Evolutionary conservation across 345 rosid genomes (phyloP), one percentile per base, ranked within the genome.

Genomic region (Lepidium sativum): DNA sequence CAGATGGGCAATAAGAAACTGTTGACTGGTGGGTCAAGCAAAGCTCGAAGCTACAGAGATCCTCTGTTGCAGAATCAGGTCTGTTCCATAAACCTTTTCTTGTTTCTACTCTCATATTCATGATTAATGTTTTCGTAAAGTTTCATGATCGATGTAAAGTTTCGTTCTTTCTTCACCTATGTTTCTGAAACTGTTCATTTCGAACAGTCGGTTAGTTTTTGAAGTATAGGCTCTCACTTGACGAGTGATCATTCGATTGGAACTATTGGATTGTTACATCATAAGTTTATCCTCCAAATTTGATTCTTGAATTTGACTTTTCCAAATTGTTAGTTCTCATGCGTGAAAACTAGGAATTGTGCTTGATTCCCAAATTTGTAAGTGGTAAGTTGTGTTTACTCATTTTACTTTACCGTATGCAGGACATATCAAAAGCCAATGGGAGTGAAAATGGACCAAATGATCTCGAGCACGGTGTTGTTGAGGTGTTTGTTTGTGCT

Each of bases 1-100:
- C 3, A 43, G 61, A 85, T 86, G 96, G 90, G 90, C 48, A 82
- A 81, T 84, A 80, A 84, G 64, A 78, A 51, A 73, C 76, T 78
- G 31, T 53, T 77, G 75, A 83, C 80, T 61, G 79, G 87, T 80
- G 73, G 78, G 17, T 73, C 91, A 51, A 83, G 77, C 68, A 68
- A 75, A 75, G 48, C 75, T 57, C 84, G 85, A 32, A 78, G 80
- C 60, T 84, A 80, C 48, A 77, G 82, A 73, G 80, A 76, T 43
- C 78, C 88, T 55, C 86, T 88, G 41, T 75, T 88, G 47, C 60
- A 77, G 51, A 81, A 84, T 33, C 84, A 80, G 81, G 89, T 84
- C 29, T 32, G 39, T 27, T 63, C 17, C 67, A 37, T 12, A 16
- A 58, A 38, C 35, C 20, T 62, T 27, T 4, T 25, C 3, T 54